Evolutionary conservation across 2,329 filamentous ascomycete genomes (phyloP), one percentile per base, ranked within the genome.

Genomic region (Remersonia thermophila): DNA sequence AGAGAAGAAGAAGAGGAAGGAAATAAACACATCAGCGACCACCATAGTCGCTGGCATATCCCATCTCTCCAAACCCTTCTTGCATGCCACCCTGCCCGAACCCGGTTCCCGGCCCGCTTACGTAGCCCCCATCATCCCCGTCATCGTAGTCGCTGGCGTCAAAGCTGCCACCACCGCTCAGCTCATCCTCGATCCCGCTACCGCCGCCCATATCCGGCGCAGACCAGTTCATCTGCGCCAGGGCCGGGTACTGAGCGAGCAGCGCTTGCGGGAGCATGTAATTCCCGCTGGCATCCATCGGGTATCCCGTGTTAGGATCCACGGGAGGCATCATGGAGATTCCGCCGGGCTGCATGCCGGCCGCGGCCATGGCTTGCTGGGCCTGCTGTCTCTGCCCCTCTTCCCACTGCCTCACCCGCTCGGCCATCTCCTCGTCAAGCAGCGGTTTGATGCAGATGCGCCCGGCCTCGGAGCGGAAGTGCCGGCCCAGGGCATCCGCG

Each of bases 391-490:
- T 72, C 38, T 74, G 73, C 51, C 85, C 80, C 55, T 85, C 80
- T 56, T 79, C 71, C 68, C 79, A 81, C 18, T 71, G 64, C 32
- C 81, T 77, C 51, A 93, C 83, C 25, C 85, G 70, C 51, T 93
- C 86, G 26, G 79, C 63, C 37, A 86, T 81, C 63, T 98, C 91
- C 60, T 98, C 91, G 46, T 98, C 91, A 1, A 98, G 70, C 10
- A 98, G 64, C n/a, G 91, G 87, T 50, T 93, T 94, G 60, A 98
- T 98, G 55, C 91, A 98, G 36, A 95, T 83, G 23, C 91, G 76
- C 6, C 91, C 91, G 3, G 91, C 91, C 62, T 98, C 91, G 2
- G 85, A 94, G 36, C 91, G 73, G 66, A 98, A 98, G 61, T 95
- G 91, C 9, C 87, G 75, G 2, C 91, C 91, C 2, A 98, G 69